phyloP scores from a whole-genome alignment of 495 filamentous ascomycete species.

The Neurospora africana region DNA sequence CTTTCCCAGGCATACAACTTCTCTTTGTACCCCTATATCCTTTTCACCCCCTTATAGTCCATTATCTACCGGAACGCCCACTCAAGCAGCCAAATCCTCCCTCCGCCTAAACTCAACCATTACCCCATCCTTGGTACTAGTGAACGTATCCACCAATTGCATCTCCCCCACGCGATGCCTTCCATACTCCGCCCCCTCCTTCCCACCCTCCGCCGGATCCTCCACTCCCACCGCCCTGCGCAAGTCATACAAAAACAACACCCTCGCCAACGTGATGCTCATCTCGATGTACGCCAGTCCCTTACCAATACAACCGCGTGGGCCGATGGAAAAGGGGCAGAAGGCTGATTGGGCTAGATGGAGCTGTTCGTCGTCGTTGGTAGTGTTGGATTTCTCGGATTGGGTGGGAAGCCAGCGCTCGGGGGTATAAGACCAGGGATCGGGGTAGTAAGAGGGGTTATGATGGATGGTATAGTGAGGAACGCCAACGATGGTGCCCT shows the following conservation, averaged over 20 bases:
- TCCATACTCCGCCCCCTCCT: constrained; percentile 32
- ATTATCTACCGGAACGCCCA: too few species aligned
- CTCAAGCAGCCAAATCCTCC: background rate
- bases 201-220: constrained; percentile 34
- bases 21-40: too few species aligned
- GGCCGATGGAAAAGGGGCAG: constrained; percentile 47
- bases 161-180: constrained; percentile 37
- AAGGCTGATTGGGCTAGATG: constrained; percentile 41
- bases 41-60: background rate
- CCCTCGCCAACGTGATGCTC: constrained; percentile 36
- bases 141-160: constrained; percentile 48
- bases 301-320: constrained; percentile 49
- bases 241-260: constrained; percentile 40
- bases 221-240: constrained; percentile 27
- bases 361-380: constrained; percentile 24
- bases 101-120: constrained; percentile 44
- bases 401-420: constrained; percentile 42
- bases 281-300: constrained; percentile 46
- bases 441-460: constrained; percentile 41
- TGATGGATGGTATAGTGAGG: constrained; percentile 48
- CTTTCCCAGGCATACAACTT: background rate
- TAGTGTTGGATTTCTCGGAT: too few species aligned
- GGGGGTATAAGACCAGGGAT: constrained; percentile 41
- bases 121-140: constrained; percentile 46
- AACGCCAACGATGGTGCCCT: constrained; percentile 42